These are phyloP conservation scores for Batkoa obscura DNA, from an alignment of 371 early-diverging fungal genomes.

Conservation along the genomic window DNA sequence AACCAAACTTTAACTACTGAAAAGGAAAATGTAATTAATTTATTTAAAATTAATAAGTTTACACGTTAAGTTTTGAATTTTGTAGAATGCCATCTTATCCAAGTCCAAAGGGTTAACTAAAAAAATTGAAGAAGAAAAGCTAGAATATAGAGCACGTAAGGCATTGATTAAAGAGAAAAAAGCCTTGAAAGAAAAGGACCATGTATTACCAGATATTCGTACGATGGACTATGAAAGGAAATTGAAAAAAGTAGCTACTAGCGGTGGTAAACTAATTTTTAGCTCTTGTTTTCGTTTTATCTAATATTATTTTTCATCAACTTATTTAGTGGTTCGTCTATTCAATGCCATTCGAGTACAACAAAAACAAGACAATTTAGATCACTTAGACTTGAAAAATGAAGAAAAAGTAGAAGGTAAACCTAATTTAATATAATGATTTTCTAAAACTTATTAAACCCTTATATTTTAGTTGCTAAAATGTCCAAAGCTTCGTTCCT, in stretches of 20 bases:
- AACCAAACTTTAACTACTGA: too few species aligned
- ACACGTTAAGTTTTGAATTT: too few species aligned
- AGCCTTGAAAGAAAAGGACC: conserved; percentile 29
- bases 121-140: conserved; percentile 51
- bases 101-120: conserved; percentile 46
- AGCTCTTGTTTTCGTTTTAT: neutral
- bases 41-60: too few species aligned
- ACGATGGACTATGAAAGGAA: conserved; percentile 59
- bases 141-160: conserved; percentile 55
- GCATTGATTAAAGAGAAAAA: conserved; percentile 42
- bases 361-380: neutral
- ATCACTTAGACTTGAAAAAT: neutral
- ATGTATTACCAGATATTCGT: conserved; percentile 39
- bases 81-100: conserved; percentile 42
- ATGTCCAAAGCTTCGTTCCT: neutral
- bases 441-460: neutral
- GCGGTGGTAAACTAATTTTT: conserved; percentile 36
- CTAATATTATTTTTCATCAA: neutral
- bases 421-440: neutral
- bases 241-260: conserved; percentile 60
- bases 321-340: neutral
- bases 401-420: neutral
- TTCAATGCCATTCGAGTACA: neutral
- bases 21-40: too few species aligned
- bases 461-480: neutral